A percentile compares a stretch with the other conserved stretches of the same genome.
Evolutionary conservation across 768 basidiomycete species (phyloP).

Genomic region (Mycena filopes): DNA sequence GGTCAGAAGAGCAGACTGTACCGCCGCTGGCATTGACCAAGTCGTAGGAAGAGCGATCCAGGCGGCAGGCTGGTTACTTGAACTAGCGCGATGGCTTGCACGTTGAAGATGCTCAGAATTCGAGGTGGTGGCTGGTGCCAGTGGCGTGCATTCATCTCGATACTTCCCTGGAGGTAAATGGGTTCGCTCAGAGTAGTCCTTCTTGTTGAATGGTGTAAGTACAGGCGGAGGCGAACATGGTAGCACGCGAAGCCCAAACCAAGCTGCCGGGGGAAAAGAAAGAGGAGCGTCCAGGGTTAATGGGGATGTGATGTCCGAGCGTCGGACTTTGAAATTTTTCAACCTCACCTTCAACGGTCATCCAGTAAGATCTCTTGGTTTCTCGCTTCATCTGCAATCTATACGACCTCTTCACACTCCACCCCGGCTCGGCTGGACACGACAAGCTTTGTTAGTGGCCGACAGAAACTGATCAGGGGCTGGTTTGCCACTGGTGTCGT

Average conservation of each 20-base stretch:
- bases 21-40: slow-evolving; percentile 1
- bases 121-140: too few species aligned
- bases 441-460: slow-evolving; percentile 16
- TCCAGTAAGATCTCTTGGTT: neutral
- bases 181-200: slow-evolving; percentile 1
- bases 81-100: slow-evolving; percentile 2
- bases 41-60: too few species aligned
- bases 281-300: neutral
- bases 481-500: too few species aligned
- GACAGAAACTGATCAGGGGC: too few species aligned
- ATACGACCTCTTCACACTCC: neutral
- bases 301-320: neutral
- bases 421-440: neutral
- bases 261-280: too few species aligned
- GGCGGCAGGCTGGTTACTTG: neutral
- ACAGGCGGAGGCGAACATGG: neutral
- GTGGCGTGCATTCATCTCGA: slow-evolving; percentile 16
- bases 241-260: too few species aligned
- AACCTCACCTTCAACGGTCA: slow-evolving; percentile 8
- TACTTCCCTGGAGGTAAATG: slow-evolving; percentile 14
- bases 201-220: slow-evolving; percentile 10
- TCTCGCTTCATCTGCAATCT: neutral
- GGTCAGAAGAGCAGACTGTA: neutral
- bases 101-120: slow-evolving; percentile 15
- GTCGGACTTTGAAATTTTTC: slow-evolving; percentile 14